Conservation (phyloP, 2,329 filamentous ascomycete genomes). For the Claviceps sp. region DNA sequence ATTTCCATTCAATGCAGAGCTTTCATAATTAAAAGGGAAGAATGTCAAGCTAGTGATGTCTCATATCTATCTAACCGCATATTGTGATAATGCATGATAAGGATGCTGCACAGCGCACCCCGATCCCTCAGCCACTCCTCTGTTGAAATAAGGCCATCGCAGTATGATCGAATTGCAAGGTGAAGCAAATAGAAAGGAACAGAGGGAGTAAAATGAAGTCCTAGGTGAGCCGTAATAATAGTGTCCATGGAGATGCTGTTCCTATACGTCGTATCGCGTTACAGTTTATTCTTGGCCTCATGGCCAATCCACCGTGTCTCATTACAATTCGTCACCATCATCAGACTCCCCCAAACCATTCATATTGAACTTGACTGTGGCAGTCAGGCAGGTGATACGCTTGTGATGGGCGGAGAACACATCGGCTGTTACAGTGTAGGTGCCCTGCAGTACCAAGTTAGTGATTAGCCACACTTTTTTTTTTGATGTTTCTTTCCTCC, state of each 20-base stretch:
- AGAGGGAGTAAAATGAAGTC: background rate
- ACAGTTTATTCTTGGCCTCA: background rate
- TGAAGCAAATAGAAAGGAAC: background rate
- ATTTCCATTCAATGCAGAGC: background rate
- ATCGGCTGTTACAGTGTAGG: constrained; percentile 79
- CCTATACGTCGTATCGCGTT: background rate
- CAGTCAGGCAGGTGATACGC: constrained; percentile 77
- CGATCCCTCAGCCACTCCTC: background rate
- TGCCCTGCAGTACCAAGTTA: constrained; percentile 45
- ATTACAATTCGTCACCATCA: constrained; percentile 28
- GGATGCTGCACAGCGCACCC: background rate
- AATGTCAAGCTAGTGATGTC: background rate
- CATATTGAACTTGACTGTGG: constrained; percentile 48
- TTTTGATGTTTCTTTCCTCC: background rate
- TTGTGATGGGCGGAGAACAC: constrained; percentile 61
- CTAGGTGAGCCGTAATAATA: background rate
- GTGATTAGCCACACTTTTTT: background rate
- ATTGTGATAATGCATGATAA: background rate
- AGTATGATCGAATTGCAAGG: background rate
- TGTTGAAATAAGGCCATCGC: background rate
- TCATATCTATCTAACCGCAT: background rate
- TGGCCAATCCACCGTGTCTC: background rate
- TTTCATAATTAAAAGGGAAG: background rate
- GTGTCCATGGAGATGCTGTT: background rate
- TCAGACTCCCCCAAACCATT: constrained; percentile 23